Base-by-base conservation (phyloP, 345 rosid species). In the Streptanthus diversifolius region DNA sequence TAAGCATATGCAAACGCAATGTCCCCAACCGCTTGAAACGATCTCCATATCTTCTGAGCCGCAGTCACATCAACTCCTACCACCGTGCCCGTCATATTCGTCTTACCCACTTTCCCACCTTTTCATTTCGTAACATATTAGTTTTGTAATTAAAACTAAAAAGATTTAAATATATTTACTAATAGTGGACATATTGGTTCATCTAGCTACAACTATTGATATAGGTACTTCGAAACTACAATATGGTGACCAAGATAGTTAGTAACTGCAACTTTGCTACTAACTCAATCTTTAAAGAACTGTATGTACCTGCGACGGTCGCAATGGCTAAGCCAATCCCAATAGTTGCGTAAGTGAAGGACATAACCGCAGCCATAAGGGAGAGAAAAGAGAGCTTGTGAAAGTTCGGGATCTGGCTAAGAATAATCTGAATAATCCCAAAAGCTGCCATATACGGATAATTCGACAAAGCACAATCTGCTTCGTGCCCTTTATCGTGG, bases 351-450 rank as follows among this genome's bases (percentile, higher is more conserved):
- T 93, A 93, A 59, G 92, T 74, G 17, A 93, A 91, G 22, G 97
- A 93, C 98, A 93, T 93, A 32, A 93, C 63, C n/a, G 97, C 96
- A 0, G 97, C 97, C 19, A 88, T 24, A 11, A 88, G 67, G 1
- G 98, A 93, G 60, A 93, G 95, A 83, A 89, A 88, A 10, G 97
- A 88, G 11, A 93, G 96, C 72, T 91, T 81, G 83, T 88, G 91
- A 41, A 93, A 93, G 75, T 89, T 86, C 0, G 91, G 96, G 47
- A 91, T 91, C 60, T 93, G 97, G 82, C 96, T 86, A 0, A 93
- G 86, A 37, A 91, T 17, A 7, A 91, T 68, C 52, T 93, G 95
- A 68, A 88, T 80, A 75, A 78, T 61, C 18, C 90, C 95, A 13
- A 91, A 93, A 21, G 77, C 79, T 10, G 81, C 80, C 95, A 93